These are phyloP conservation scores for Pythium aristosporum DNA, from an alignment of 352 stramenopile genomes.

Conservation along the genomic window DNA sequence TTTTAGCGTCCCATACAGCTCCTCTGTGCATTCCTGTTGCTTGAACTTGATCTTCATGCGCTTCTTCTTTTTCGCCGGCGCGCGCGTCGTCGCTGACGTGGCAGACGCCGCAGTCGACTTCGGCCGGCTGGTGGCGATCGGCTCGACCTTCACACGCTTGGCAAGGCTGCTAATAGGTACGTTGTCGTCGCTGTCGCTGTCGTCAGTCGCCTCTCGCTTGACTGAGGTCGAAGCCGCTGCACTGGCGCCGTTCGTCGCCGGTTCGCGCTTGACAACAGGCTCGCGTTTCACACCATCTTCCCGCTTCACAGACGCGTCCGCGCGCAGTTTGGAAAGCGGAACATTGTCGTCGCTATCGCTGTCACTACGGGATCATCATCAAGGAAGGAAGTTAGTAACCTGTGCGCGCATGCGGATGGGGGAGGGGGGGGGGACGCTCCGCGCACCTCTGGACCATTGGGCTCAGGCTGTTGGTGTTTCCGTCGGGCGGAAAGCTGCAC, in stretches of 20 bases:
- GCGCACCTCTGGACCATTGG: too few species aligned
- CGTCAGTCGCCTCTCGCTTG: slow-evolving; percentile 29
- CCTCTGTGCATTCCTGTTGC: slow-evolving; percentile 82
- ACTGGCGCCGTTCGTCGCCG: not conserved
- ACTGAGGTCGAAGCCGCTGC: slow-evolving; percentile 1
- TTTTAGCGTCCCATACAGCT: slow-evolving; percentile 81
- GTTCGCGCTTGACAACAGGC: slow-evolving; percentile 23
- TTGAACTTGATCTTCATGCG: slow-evolving; percentile 84
- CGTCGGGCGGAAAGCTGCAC: too few species aligned
- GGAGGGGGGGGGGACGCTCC: too few species aligned
- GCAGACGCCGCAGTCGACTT: slow-evolving; percentile 8
- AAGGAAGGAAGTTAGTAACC: not conserved
- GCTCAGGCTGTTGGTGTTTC: too few species aligned
- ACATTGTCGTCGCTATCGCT: slow-evolving; percentile 83
- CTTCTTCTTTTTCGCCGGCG: slow-evolving; percentile 49
- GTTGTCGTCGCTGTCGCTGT: slow-evolving; percentile 74
- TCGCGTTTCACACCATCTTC: slow-evolving; percentile 17
- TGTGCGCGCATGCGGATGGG: not conserved
- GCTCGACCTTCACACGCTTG: slow-evolving; percentile 57
- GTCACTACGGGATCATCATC: slow-evolving; percentile 30
- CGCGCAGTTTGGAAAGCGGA: slow-evolving; percentile 65
- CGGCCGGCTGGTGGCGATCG: slow-evolving; percentile 1
- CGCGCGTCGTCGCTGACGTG: slow-evolving; percentile 12
- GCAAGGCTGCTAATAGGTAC: slow-evolving; percentile 65
- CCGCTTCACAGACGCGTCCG: slow-evolving; percentile 21